Evolutionary conservation across 2,329 filamentous ascomycete genomes (phyloP), one percentile per base, ranked within the genome.

Genomic region (Nothophoma quercina): DNA sequence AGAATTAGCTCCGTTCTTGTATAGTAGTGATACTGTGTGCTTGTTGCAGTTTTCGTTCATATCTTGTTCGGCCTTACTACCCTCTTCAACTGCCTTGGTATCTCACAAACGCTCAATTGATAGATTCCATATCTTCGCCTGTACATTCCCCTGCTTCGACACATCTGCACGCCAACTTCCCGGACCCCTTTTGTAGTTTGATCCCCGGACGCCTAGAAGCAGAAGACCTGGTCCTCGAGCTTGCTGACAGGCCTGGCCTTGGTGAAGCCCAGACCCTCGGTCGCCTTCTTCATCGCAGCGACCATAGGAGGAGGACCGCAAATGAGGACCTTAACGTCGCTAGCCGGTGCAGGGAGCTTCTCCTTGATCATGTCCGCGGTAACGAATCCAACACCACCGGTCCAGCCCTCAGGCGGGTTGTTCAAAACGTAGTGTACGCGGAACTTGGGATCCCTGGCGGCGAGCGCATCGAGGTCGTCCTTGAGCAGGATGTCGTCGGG

Each of bases 241-340:
- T 98, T 98, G 87, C 93, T 97, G 68, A 98, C 93, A 35, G 93
- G 91, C 56, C 88, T 86, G 33, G 95, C 90, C 84, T 98, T 98
- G 72, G 90, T 85, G 82, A 89, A 99, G 52, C 95, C 95, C 16
- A 98, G 83, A 59, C 85, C 83, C 78, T 96, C 91, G 42, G 93
- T 88, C 6, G 91, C 85, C 85, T 98, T 98, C 89, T 99, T 99
- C 82, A 98, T 88, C 43, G 92, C 93, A 69, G 89, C 90, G 60
- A 98, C 85, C 95, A 99, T 99, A 42, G 95, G 95, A 51, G 95
- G 95, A 52, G 95, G 95, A 48, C 95, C 95, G 73, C 95, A 99
- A 63, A 98, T 83, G 55, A 98, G 83, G 65, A 99, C 85, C 85
- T 98, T 98, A 79, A 96, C 88, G 70, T 98, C 93, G 52, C 83